Conservation (phyloP, 2,329 filamentous ascomycete species). For the Talaromyces sp. region DNA sequence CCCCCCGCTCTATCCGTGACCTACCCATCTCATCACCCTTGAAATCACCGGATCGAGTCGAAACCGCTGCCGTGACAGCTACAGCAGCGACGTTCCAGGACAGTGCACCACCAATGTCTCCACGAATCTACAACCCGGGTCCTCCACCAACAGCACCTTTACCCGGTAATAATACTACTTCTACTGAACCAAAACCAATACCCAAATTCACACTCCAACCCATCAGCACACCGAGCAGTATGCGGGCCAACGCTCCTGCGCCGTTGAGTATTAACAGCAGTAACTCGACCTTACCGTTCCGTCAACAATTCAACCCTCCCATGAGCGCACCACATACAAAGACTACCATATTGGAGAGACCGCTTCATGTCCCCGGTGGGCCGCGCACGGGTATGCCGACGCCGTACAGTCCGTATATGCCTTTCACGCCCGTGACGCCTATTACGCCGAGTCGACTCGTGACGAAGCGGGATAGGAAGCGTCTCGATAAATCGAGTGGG, state of each 20-base stretch:
- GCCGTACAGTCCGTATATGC: slow-evolving; percentile 49
- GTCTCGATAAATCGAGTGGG: slow-evolving; percentile 39
- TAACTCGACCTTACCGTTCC: slow-evolving; percentile 37
- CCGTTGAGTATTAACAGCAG: slow-evolving; percentile 27
- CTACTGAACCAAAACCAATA: slow-evolving; percentile 8
- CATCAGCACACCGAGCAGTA: slow-evolving; percentile 4
- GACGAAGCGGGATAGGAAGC: slow-evolving; percentile 40
- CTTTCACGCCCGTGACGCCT: slow-evolving; percentile 46
- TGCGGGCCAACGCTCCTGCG: slow-evolving; percentile 24
- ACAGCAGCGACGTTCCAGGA: slow-evolving; percentile 38
- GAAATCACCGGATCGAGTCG: slow-evolving; percentile 35
- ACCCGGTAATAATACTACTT: too few species aligned
- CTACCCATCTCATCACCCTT: slow-evolving; percentile 55
- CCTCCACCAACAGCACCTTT: slow-evolving; percentile 51
- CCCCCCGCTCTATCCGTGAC: slow-evolving; percentile 46
- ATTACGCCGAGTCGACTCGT: slow-evolving; percentile 45
- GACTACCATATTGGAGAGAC: slow-evolving; percentile 45
- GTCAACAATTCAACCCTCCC: slow-evolving; percentile 36
- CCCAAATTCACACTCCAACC: slow-evolving; percentile 7
- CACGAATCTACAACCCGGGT: slow-evolving; percentile 52
- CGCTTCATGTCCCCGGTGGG: slow-evolving; percentile 31
- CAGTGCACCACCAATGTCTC: slow-evolving; percentile 50
- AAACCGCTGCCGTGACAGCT: slow-evolving; percentile 25
- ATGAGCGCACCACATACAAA: slow-evolving; percentile 45
- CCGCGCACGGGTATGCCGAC: slow-evolving; percentile 46